Evolutionary conservation across 768 basidiomycete genomes (phyloP).

Genomic region (Panellus pusillus): DNA sequence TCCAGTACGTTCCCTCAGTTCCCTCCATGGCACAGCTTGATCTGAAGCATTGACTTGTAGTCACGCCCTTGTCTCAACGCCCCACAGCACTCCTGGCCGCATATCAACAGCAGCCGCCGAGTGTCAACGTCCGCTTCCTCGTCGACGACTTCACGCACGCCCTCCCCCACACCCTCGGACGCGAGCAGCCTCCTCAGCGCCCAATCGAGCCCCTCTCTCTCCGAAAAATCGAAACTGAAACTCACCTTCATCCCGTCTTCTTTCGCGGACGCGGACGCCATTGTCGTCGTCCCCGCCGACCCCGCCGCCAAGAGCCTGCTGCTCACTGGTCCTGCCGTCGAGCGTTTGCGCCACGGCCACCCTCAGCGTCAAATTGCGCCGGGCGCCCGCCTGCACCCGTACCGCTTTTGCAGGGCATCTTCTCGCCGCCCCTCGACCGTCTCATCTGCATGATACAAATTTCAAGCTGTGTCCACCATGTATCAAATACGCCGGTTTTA

Average conservation of each 20-base stretch:
- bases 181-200: conserved; percentile 19
- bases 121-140: conserved; percentile 36
- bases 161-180: conserved; percentile 33
- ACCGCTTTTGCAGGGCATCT: conserved; percentile 37
- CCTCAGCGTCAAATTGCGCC: conserved; percentile 34
- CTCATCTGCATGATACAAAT: too few species aligned
- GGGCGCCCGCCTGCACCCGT: conserved; percentile 56
- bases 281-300: conserved; percentile 33
- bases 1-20: conserved; percentile 4
- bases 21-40: background rate
- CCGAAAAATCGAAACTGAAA: conserved; percentile 21
- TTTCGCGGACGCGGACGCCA: conserved; percentile 54
- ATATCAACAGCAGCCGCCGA: conserved; percentile 26
- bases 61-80: conserved; percentile 23
- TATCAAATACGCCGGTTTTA: too few species aligned
- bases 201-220: conserved; percentile 21
- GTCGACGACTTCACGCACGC: conserved; percentile 39
- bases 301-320: conserved; percentile 38
- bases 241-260: conserved; percentile 49
- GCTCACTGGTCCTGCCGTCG: conserved; percentile 49
- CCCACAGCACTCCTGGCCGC: conserved; percentile 19
- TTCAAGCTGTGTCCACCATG: too few species aligned
- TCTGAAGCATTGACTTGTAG: conserved; percentile 15
- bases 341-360: conserved; percentile 42
- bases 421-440: background rate